Conservation (phyloP, 495 filamentous ascomycete species). For the Tuber aestivum region DNA sequence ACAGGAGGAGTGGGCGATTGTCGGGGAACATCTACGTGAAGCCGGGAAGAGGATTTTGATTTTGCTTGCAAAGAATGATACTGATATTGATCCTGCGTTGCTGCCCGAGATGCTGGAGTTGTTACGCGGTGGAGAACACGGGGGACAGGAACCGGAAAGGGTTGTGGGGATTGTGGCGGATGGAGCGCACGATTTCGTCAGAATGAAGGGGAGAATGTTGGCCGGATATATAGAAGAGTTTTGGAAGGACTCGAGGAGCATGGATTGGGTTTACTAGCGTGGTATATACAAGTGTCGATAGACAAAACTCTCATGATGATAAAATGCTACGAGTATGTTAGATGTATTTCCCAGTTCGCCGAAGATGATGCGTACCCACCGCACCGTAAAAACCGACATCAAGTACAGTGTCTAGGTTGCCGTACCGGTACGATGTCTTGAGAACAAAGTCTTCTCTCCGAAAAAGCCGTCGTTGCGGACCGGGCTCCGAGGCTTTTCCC, state of each 20-base stretch:
- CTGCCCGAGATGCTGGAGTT: slow-evolving; percentile 36
- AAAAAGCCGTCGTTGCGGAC: no score
- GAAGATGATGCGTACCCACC: not conserved
- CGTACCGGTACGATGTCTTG: no score
- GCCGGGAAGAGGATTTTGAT: slow-evolving; percentile 48
- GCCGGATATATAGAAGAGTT: slow-evolving; percentile 23
- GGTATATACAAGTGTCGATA: not conserved
- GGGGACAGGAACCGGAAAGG: slow-evolving; percentile 14
- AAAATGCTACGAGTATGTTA: not conserved
- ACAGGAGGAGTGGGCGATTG: slow-evolving; percentile 49
- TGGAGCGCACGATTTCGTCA: slow-evolving; percentile 35
- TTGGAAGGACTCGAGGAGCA: slow-evolving; percentile 16
- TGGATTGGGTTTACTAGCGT: slow-evolving; percentile 5
- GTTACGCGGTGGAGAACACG: slow-evolving; percentile 23
- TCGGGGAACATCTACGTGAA: slow-evolving; percentile 43
- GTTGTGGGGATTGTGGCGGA: slow-evolving; percentile 18
- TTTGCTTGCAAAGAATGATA: slow-evolving; percentile 50
- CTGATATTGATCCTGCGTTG: slow-evolving; percentile 44
- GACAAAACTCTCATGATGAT: not conserved
- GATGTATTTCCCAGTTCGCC: not conserved
- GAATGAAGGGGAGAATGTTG: slow-evolving; percentile 24
- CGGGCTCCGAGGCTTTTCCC: no score
- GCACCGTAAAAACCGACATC: not conserved
- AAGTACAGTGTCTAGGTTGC: no score
- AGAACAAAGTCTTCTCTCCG: no score